Base-by-base conservation (phyloP, 805 yeast species). In the Suhomyces pyralidae region DNA sequence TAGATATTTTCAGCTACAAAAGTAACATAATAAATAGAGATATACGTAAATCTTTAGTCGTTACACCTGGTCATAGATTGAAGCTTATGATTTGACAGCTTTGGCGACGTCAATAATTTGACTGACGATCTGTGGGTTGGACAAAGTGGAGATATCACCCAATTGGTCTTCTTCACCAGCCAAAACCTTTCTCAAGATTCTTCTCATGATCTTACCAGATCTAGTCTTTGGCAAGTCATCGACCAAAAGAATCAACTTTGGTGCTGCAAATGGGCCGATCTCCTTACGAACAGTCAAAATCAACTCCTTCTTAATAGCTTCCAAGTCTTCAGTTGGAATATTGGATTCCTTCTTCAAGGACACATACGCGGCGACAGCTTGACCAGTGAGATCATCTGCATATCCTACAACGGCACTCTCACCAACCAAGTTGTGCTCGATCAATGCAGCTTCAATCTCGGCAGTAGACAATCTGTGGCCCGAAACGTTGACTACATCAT, bases 401-500 rank as follows among this genome's bases (percentile, higher is more conserved):
- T 90, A 84, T 56, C 98, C 98, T 52, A 93, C 96, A 49, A 93
- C 98, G n/a, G 99, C 99, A 62, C 93, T 79, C 76, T 94, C 99
- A 45, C 90, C 87, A 50, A 94, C 97, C 59, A 81, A 77, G 36
- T 78, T 78, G 74, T 90, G 90, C 66, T 86, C 91, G 58, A 84
- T 80, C 63, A 92, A 78, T 36, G 96, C 94, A 44, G 97, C 87
- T 76, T 94, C 99, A 62, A 94, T 94, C 76, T 94, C 99, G 22
- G 98, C 96, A 45, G 99, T 93, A n/a, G 97, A 90, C 61, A 94
- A 81, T 73, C 99, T 86, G 76, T 94, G 99, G 60, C 99, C 99
- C 50, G 96, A 86, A 40, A 94, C 98, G 67, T 94, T 94, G 61
- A 93, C 99, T 54, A 94, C 98, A 65, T 94, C 99, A 70, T 94